Evolutionary conservation across 2,329 filamentous ascomycete genomes (phyloP).

Genomic region (Akanthomyces muscarius): DNA sequence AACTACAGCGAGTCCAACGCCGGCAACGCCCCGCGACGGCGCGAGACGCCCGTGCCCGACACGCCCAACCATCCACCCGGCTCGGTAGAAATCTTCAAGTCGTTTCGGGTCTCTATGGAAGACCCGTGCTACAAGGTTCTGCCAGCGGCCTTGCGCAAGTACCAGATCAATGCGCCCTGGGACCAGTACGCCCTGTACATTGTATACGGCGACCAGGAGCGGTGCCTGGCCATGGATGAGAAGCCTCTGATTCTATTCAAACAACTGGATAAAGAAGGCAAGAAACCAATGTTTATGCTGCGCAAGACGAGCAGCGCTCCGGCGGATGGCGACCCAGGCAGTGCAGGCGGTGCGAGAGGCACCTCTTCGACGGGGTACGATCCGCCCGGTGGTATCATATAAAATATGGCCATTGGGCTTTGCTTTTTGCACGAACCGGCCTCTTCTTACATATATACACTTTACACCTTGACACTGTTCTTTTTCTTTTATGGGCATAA

Average conservation of each 20-base stretch:
- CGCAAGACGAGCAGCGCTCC: constrained; percentile 43
- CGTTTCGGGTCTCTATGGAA: constrained; percentile 95
- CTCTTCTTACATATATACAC: constrained; percentile 6
- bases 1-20: constrained; percentile 33
- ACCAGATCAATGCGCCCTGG: constrained; percentile 97
- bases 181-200: constrained; percentile 97
- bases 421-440: background rate
- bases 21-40: constrained; percentile 53
- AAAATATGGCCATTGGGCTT: background rate
- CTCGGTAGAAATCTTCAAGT: constrained; percentile 96
- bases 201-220: constrained; percentile 96
- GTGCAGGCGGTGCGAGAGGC: constrained; percentile 11
- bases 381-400: constrained; percentile 15
- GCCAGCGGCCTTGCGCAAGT: constrained; percentile 92
- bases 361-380: constrained; percentile 6
- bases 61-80: constrained; percentile 53
- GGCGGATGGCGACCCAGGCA: constrained; percentile 13
- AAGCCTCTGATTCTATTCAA: constrained; percentile 96
- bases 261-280: constrained; percentile 91
- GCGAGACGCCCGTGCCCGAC: constrained; percentile 60
- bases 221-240: constrained; percentile 86
- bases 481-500: background rate
- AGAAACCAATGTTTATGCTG: constrained; percentile 99
- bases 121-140: constrained; percentile 97
- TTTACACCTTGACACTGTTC: background rate